Conservation (phyloP, 1,284 basidiomycete genomes). For the Sporisorium exsertum region DNA sequence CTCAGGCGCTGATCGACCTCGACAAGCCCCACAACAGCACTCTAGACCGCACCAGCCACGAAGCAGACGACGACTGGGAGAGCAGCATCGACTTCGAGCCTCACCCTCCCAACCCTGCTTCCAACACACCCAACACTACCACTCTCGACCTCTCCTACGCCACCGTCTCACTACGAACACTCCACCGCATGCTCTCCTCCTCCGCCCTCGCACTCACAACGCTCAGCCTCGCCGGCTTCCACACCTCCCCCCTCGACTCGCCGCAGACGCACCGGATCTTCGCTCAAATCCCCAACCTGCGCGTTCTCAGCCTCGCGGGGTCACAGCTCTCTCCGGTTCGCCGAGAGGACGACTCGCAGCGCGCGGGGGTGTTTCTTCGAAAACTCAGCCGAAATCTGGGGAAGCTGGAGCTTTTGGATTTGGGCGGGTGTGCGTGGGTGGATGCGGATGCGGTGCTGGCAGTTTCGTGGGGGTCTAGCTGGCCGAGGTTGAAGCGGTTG, state of each 20-base stretch:
- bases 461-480: slow-evolving; percentile 26
- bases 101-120: background rate
- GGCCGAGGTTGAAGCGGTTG: slow-evolving; percentile 25
- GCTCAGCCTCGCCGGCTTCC: slow-evolving; percentile 42
- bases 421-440: slow-evolving; percentile 46
- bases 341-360: background rate
- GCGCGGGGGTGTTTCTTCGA: slow-evolving; percentile 29
- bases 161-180: slow-evolving; percentile 10
- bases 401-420: slow-evolving; percentile 36
- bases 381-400: slow-evolving; percentile 28
- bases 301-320: slow-evolving; percentile 33
- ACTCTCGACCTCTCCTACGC: slow-evolving; percentile 45
- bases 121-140: background rate
- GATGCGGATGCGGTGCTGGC: slow-evolving; percentile 23
- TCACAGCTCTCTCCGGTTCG: slow-evolving; percentile 8
- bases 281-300: slow-evolving; percentile 31
- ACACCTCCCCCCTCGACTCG: slow-evolving; percentile 12
- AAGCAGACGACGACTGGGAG: slow-evolving; percentile 17
- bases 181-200: slow-evolving; percentile 12
- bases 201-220: slow-evolving; percentile 20
- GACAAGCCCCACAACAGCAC: background rate
- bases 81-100: background rate
- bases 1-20: slow-evolving; percentile 18
- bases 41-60: background rate
- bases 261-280: slow-evolving; percentile 14